Evolutionary conservation across 2,329 filamentous ascomycete species (phyloP), one percentile per base, ranked within the genome.

Genomic region (Calonectria leucothoes): DNA sequence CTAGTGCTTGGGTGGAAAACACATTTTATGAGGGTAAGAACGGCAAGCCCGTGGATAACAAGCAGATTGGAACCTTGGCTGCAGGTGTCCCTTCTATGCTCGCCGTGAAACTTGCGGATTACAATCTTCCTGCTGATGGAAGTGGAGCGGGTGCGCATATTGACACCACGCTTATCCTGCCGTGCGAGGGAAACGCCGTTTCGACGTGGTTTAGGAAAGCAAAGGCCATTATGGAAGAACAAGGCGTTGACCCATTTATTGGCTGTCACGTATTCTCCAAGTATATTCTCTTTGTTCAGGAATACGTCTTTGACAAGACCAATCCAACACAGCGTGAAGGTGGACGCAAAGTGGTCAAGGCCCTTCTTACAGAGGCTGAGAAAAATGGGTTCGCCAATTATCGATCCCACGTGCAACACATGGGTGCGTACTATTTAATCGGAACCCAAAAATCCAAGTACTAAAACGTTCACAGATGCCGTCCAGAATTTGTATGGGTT

Each of bases 291-390:
- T 71, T 73, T 64, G 63, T 71, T 42, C 63, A 71, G 1, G 63
- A 68, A 29, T 71, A 71, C 27, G 71, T 71, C 14, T 71, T 71
- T 49, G 71, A 73, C 48, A 71, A 73, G 45, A 66, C 63, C 6
- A 71, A 57, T 27, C 31, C 51, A 49, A 39, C 59, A 42, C 57
- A 63, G 10, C 59, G 59, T 20, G 48, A 70, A 35, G 68, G 48
- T 31, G 51, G 51, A 3, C 51, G 51, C 17, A 55, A 55, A 33
- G 51, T 55, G 6, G 29, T 55, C 8, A n/a, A 55, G 17, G 51
- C 51, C 27, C 29, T 55, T 4, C 51, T 55, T 12, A 33, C 51
- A 5, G 27, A 55, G 15, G 51, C 51, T 20, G 29, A 55, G 10
- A 55, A 55, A 6, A 17, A 55, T 33, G 51, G 51, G 4, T 55